Conservation (phyloP, 2,329 filamentous ascomycete species). For the Microdochium paspali region DNA sequence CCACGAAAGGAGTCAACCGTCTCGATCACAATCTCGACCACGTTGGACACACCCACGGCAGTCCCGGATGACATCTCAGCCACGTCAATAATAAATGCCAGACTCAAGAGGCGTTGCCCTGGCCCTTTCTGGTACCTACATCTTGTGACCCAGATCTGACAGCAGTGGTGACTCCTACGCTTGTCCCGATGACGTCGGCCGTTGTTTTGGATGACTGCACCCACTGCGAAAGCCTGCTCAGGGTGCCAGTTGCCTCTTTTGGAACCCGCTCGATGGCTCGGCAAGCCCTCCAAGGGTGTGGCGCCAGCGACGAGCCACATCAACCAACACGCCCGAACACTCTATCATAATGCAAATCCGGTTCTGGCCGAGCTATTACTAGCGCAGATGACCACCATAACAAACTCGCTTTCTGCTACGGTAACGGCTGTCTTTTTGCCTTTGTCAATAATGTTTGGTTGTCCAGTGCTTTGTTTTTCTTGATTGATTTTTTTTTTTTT, state of each 20-base stretch:
- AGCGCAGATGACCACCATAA: too few species aligned
- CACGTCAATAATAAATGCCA: not conserved
- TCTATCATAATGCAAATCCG: not conserved
- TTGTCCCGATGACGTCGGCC: not conserved
- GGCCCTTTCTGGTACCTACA: not conserved
- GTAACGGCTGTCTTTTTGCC: too few species aligned
- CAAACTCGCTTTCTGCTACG: too few species aligned
- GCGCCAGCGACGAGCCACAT: not conserved
- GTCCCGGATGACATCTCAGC: not conserved
- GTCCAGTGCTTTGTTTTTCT: too few species aligned
- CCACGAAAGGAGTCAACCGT: not conserved
- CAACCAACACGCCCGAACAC: not conserved
- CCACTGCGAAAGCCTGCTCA: not conserved
- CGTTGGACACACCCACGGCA: not conserved
- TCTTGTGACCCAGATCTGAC: not conserved
- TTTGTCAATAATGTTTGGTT: too few species aligned
- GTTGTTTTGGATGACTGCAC: not conserved
- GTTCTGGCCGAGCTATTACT: too few species aligned
- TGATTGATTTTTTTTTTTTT: not conserved
- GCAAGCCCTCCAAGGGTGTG: not conserved
- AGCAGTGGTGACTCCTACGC: not conserved
- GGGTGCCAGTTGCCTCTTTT: not conserved
- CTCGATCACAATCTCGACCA: not conserved
- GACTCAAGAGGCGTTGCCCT: not conserved
- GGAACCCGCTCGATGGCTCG: not conserved